A percentile compares a stretch with the other conserved stretches of the same genome.
Conservation (phyloP, 257 asterid species). For the Capsicum baccatum region DNA sequence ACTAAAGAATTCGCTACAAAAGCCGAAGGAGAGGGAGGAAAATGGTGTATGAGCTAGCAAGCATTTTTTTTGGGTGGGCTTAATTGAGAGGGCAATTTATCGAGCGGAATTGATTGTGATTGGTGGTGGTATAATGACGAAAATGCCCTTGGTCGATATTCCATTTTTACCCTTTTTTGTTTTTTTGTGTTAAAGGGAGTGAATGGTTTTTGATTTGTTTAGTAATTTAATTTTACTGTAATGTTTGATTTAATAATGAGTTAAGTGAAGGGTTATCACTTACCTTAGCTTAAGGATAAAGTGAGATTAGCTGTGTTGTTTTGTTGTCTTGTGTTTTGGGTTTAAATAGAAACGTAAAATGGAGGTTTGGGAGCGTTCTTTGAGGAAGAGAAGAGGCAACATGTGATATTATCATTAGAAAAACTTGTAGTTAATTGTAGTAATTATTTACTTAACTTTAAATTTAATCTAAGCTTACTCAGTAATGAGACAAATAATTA, state of each 20-base stretch:
- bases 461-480: not conserved
- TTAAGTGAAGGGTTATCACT: conserved; percentile 33
- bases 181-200: conserved; percentile 21
- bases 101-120: conserved; percentile 19
- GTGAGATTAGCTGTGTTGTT: conserved; percentile 31
- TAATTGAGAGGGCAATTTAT: not conserved
- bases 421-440: not conserved
- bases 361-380: conserved; percentile 29
- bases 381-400: conserved; percentile 37
- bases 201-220: conserved; percentile 7
- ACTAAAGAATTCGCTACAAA: no score
- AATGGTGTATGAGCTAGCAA: conserved; percentile 28
- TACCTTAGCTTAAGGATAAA: conserved; percentile 41
- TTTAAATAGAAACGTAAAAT: conserved; percentile 9
- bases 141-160: not conserved
- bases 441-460: not conserved
- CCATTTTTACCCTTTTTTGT: not conserved
- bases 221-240: not conserved
- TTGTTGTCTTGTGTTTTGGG: not conserved
- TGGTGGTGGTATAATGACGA: not conserved
- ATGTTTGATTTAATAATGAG: not conserved
- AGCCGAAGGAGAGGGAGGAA: not conserved
- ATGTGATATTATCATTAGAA: not conserved
- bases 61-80: not conserved
- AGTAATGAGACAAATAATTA: not conserved